A percentile compares a stretch with the other conserved stretches of the same genome.
Conservation (phyloP, 163 green algal species). For the Scenedesmus sp. region DNA sequence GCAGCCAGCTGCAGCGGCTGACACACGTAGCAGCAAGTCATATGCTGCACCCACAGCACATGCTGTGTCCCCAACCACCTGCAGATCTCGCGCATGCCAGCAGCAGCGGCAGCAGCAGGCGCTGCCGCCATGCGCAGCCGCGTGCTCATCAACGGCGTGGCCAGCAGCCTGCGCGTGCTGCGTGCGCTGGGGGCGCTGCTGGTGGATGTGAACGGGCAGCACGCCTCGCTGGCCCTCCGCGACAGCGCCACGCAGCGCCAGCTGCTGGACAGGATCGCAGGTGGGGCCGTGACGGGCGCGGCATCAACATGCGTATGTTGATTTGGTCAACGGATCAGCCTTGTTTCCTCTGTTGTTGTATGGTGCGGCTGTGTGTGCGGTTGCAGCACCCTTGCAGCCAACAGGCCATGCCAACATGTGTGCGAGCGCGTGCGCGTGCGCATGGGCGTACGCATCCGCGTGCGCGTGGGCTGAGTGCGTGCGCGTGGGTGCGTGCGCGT, state of each 20-base stretch:
- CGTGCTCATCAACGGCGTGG: constrained; percentile 83
- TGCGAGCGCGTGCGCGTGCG: too few relatives aligned
- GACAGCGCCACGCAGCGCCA: constrained; percentile 76
- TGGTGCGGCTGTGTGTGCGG: too few relatives aligned
- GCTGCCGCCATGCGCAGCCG: constrained; percentile 61
- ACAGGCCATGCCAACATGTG: too few relatives aligned
- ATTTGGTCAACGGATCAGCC: too few relatives aligned
- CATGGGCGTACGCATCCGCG: too few relatives aligned
- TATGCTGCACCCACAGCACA: background rate
- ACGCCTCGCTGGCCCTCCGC: constrained; percentile 71
- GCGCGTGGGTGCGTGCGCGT: too few relatives aligned
- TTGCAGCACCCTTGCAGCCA: too few relatives aligned
- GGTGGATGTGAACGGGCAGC: constrained; percentile 93
- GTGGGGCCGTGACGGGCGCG: constrained; percentile 25
- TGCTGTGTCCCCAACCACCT: background rate
- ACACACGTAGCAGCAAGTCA: too few relatives aligned
- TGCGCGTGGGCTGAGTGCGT: too few relatives aligned
- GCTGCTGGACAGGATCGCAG: constrained; percentile 85
- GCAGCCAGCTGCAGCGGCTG: too few relatives aligned
- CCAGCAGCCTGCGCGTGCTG: constrained; percentile 83
- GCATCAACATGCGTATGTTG: too few relatives aligned
- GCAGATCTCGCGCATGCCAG: constrained; percentile 2
- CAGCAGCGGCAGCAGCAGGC: background rate
- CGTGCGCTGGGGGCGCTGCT: constrained; percentile 77
- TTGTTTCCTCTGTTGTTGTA: too few relatives aligned